Evolutionary conservation across 1,284 basidiomycete species (phyloP).

Genomic region (Ceratobasidium sp.): DNA sequence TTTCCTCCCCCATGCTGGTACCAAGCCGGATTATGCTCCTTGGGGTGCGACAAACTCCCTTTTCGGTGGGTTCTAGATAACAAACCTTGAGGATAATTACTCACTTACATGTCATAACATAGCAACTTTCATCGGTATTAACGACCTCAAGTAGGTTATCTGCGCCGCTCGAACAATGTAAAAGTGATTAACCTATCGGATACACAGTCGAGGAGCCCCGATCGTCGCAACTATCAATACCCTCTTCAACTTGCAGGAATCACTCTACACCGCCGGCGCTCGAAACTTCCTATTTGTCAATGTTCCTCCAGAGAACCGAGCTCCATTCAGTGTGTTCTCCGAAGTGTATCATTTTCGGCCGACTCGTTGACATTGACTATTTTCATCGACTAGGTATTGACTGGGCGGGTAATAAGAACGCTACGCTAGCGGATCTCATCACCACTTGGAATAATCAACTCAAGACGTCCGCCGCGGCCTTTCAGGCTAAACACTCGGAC

Average conservation of each 20-base stretch:
- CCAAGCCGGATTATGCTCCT: conserved; percentile 27
- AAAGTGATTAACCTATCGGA: neutral
- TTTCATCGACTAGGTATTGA: neutral
- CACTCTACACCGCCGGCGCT: conserved; percentile 38
- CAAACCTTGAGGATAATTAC: neutral
- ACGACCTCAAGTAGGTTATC: conserved; percentile 35
- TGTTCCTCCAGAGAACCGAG: conserved; percentile 34
- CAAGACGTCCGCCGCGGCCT: conserved; percentile 34
- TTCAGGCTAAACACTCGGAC: conserved; percentile 40
- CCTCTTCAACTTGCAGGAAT: conserved; percentile 28
- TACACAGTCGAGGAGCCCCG: neutral
- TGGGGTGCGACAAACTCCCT: conserved; percentile 32
- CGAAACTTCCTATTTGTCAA: conserved; percentile 43
- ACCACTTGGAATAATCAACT: conserved; percentile 41
- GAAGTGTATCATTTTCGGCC: neutral
- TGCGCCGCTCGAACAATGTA: neutral
- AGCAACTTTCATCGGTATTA: conserved; percentile 39
- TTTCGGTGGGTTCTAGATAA: conserved; percentile 8
- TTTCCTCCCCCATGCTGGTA: conserved; percentile 31
- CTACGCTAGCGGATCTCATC: conserved; percentile 16
- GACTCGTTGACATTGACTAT: neutral
- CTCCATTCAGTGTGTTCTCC: conserved; percentile 30
- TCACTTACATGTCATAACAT: neutral
- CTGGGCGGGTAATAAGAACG: conserved; percentile 34
- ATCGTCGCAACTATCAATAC: conserved; percentile 25